Percentiles rank a stretch among this genome's conserved stretches.
Evolutionary conservation across 768 basidiomycete genomes (phyloP).

Genomic region (Kwoniella shandongensis): DNA sequence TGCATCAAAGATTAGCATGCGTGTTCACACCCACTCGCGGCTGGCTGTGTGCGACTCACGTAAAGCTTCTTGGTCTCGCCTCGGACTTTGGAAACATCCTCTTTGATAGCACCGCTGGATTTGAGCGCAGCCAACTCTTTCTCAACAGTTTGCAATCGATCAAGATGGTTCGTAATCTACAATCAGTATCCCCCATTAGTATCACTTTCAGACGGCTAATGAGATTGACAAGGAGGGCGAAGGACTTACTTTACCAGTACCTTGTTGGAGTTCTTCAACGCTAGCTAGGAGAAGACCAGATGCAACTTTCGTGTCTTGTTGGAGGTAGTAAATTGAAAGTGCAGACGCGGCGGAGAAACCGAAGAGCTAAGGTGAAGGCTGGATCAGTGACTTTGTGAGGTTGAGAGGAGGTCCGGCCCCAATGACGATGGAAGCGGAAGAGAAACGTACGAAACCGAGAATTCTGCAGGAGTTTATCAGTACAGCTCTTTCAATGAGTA

Average conservation of each 20-base stretch:
- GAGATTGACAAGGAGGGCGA: neutral
- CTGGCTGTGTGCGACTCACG: constrained; percentile 43
- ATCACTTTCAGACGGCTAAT: neutral
- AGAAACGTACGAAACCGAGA: constrained; percentile 40
- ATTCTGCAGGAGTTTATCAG: too few relatives aligned
- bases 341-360: constrained; percentile 88
- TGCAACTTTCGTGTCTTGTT: constrained; percentile 87
- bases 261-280: constrained; percentile 79
- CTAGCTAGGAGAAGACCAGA: constrained; percentile 83
- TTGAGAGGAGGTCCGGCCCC: neutral
- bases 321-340: constrained; percentile 77
- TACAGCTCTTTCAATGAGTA: too few relatives aligned
- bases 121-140: constrained; percentile 78
- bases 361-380: constrained; percentile 57
- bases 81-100: constrained; percentile 72
- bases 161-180: constrained; percentile 51
- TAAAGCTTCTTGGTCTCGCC: constrained; percentile 84
- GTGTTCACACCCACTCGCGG: too few relatives aligned
- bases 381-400: too few relatives aligned
- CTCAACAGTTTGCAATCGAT: constrained; percentile 69
- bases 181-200: neutral
- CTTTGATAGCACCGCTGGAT: constrained; percentile 68
- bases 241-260: constrained; percentile 69
- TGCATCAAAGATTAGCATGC: constrained; percentile 10
- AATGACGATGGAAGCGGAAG: neutral